Percentiles rank a stretch among this genome's conserved stretches.
These are phyloP conservation scores for Coriolopsis trogii DNA, from an alignment of 1,284 basidiomycete species.

Conservation along the genomic window DNA sequence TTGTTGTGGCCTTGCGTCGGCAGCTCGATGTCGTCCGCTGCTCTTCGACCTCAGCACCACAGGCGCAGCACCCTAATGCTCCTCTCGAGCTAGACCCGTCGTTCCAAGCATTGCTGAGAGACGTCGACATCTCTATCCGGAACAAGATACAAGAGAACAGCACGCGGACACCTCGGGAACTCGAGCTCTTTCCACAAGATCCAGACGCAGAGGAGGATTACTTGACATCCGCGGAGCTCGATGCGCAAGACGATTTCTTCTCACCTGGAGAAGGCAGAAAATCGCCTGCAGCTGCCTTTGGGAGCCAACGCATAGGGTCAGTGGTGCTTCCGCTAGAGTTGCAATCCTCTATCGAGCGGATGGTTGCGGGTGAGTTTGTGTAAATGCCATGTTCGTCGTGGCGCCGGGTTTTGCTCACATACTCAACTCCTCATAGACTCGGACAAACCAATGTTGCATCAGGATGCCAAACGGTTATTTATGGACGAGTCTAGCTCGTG, in stretches of 20 bases:
- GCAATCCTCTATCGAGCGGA: constrained; percentile 53
- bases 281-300: constrained; percentile 82
- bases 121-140: constrained; percentile 66
- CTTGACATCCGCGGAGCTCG: constrained; percentile 31
- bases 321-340: constrained; percentile 74
- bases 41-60: constrained; percentile 25
- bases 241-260: constrained; percentile 33
- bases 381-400: not conserved
- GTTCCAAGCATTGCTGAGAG: constrained; percentile 58
- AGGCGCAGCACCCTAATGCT: constrained; percentile 38
- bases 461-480: constrained; percentile 74
- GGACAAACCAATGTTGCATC: constrained; percentile 64
- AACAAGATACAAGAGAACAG: constrained; percentile 38
- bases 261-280: constrained; percentile 54
- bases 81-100: constrained; percentile 66
- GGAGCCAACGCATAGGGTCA: constrained; percentile 70
- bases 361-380: constrained; percentile 57
- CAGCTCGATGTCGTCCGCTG: constrained; percentile 22
- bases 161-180: constrained; percentile 43
- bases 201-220: constrained; percentile 31
- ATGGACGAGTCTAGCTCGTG: constrained; percentile 37
- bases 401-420: not conserved
- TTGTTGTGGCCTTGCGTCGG: constrained; percentile 22
- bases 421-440: constrained; percentile 51
- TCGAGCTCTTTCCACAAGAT: constrained; percentile 51